Evolutionary conservation across 352 stramenopile genomes (phyloP).

Genomic region (Phytophthora rubi): DNA sequence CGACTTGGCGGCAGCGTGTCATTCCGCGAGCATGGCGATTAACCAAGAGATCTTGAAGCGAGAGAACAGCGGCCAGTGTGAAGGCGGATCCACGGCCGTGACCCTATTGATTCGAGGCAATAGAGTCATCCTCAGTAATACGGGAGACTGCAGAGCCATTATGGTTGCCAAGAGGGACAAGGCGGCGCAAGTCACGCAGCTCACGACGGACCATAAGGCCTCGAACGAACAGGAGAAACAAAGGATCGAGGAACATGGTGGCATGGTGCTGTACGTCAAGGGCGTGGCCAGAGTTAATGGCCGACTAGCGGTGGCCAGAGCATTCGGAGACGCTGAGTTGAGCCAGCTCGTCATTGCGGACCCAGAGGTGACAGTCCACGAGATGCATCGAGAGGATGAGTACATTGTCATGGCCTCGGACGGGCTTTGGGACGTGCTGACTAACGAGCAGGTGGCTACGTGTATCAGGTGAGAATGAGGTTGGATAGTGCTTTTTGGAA

Average conservation of each 20-base stretch:
- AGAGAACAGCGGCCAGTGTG: conserved; percentile 50
- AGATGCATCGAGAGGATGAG: conserved; percentile 62
- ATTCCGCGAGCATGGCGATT: conserved; percentile 57
- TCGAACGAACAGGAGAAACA: conserved; percentile 68
- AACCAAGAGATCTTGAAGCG: conserved; percentile 76
- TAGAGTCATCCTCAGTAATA: conserved; percentile 70
- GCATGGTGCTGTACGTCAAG: conserved; percentile 79
- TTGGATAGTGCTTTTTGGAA: conserved; percentile 16
- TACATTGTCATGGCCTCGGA: conserved; percentile 82
- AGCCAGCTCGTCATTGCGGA: conserved; percentile 66
- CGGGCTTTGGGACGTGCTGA: conserved; percentile 77
- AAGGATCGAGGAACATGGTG: conserved; percentile 71
- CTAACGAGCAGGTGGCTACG: conserved; percentile 68
- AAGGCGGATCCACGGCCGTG: conserved; percentile 70
- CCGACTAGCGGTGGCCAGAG: conserved; percentile 64
- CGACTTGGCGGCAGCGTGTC: conserved; percentile 49
- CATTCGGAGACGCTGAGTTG: conserved; percentile 75
- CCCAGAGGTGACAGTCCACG: conserved; percentile 63
- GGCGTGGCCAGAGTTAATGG: conserved; percentile 79
- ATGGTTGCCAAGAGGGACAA: conserved; percentile 50
- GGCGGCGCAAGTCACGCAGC: conserved; percentile 36
- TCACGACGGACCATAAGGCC: conserved; percentile 83
- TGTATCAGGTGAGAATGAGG: conserved; percentile 54
- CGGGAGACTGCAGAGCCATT: conserved; percentile 78
- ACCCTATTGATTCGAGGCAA: conserved; percentile 62